A percentile compares a stretch with the other conserved stretches of the same genome.
These are phyloP conservation scores for Populus tomentosa DNA, from an alignment of 441 rosid species.

Conservation along the genomic window DNA sequence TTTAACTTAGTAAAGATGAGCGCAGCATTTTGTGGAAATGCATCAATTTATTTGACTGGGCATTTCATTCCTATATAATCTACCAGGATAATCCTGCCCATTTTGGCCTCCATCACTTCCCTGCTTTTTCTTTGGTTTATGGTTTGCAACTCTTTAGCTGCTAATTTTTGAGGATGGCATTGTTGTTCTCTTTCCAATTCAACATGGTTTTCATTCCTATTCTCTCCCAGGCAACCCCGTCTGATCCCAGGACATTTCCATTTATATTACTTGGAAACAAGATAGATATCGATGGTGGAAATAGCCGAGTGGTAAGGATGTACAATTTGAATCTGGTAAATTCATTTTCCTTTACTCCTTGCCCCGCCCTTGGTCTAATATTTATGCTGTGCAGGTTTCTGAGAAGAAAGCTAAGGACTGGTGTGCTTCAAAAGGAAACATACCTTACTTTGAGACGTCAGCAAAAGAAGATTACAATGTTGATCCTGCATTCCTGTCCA, in stretches of 20 bases:
- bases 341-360: slow-evolving; percentile 1
- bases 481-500: slow-evolving; percentile 71
- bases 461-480: slow-evolving; percentile 95
- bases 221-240: slow-evolving; percentile 64
- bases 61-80: background rate
- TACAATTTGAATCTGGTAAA: background rate
- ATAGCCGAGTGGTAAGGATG: slow-evolving; percentile 82
- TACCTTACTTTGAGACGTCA: slow-evolving; percentile 87
- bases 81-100: background rate
- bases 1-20: too few species aligned
- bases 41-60: background rate
- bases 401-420: slow-evolving; percentile 95
- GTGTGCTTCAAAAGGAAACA: slow-evolving; percentile 84
- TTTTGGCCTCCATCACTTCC: background rate
- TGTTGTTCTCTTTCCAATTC: background rate
- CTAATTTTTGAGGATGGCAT: slow-evolving; percentile 1
- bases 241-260: slow-evolving; percentile 70
- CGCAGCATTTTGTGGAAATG: background rate
- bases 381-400: slow-evolving; percentile 54
- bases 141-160: background rate
- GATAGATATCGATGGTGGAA: slow-evolving; percentile 98
- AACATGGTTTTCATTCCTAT: slow-evolving; percentile 11
- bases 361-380: slow-evolving; percentile 9
- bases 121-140: background rate
- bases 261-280: slow-evolving; percentile 90